Evolutionary conservation across 805 yeast species (phyloP).

Genomic region (Kodamaea sagamina): DNA sequence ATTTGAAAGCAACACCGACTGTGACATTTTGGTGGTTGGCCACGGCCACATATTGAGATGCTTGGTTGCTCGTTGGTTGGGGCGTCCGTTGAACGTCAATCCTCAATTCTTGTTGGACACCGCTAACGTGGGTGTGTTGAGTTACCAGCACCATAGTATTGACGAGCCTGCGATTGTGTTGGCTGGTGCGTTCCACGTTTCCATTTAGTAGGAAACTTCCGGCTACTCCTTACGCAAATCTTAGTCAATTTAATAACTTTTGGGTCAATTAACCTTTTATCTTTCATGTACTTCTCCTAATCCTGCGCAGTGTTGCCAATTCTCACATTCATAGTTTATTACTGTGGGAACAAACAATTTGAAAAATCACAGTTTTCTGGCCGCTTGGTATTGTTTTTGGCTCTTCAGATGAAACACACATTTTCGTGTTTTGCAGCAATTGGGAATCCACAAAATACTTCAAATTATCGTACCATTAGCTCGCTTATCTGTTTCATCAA

Average conservation of each 20-base stretch:
- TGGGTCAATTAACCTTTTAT: too few species aligned
- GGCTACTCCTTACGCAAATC: too few species aligned
- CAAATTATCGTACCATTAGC: too few species aligned
- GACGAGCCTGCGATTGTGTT: constrained; percentile 85
- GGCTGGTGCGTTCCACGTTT: constrained; percentile 76
- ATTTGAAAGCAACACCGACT: constrained; percentile 49
- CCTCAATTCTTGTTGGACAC: constrained; percentile 89
- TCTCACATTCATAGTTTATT: too few species aligned
- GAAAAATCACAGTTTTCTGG: too few species aligned
- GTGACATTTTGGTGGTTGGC: constrained; percentile 82
- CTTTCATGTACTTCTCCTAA: too few species aligned
- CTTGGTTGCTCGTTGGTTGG: constrained; percentile 87
- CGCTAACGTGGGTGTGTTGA: constrained; percentile 90
- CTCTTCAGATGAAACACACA: too few species aligned
- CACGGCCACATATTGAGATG: constrained; percentile 94
- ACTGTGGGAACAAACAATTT: too few species aligned
- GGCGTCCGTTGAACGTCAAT: constrained; percentile 55
- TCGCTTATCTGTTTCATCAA: not conserved
- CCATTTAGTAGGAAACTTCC: too few species aligned
- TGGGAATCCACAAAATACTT: not conserved
- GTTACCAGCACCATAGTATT: constrained; percentile 82
- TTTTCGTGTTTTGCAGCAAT: constrained; percentile 1
- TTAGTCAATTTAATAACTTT: too few species aligned
- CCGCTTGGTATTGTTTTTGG: too few species aligned
- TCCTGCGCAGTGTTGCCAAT: too few species aligned